Conservation (phyloP, 2,329 filamentous ascomycete species). For the Nannizziopsis barbatae region DNA sequence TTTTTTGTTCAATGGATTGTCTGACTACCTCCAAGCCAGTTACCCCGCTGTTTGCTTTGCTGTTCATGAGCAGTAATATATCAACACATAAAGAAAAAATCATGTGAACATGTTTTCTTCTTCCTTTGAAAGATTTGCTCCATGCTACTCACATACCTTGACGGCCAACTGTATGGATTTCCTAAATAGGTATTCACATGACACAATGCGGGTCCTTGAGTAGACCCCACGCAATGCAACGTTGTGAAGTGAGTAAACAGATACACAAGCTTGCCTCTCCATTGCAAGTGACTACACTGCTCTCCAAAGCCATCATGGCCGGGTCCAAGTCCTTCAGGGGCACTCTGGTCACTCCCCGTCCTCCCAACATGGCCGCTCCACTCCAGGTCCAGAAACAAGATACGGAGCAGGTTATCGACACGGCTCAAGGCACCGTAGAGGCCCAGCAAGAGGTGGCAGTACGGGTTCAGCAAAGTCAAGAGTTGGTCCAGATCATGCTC, state of each 20-base stretch:
- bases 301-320: not conserved
- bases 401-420: not conserved
- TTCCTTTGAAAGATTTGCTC: no score
- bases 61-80: no score
- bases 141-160: not conserved
- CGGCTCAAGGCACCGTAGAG: not conserved
- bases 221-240: not conserved
- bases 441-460: slow-evolving; percentile 15
- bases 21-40: no score
- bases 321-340: not conserved
- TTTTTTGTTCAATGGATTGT: no score
- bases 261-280: not conserved
- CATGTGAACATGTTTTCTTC: no score
- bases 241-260: not conserved
- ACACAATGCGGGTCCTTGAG: not conserved
- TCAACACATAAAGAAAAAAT: no score
- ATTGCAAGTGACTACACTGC: not conserved
- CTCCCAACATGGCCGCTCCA: not conserved
- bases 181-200: not conserved
- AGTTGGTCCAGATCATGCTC: slow-evolving; percentile 39
- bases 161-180: not conserved
- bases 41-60: no score
- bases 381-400: not conserved
- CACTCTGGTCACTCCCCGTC: not conserved
- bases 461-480: slow-evolving; percentile 37